A percentile compares a stretch with the other conserved stretches of the same genome.
phyloP scores from a whole-genome alignment of 2,329 filamentous ascomycete genomes.

The Pyricularia grisea region DNA sequence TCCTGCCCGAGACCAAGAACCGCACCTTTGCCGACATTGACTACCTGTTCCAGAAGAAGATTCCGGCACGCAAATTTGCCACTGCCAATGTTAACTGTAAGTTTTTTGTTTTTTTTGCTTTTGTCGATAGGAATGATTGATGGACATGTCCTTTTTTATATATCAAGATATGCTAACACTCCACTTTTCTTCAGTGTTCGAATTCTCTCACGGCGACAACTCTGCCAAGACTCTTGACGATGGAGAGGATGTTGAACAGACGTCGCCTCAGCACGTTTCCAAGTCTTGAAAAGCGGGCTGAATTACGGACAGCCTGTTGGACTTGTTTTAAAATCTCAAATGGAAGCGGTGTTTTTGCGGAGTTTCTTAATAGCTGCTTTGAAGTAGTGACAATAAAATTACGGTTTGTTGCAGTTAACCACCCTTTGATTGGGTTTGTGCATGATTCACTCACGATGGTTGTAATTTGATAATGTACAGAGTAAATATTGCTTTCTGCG shows the following conservation, averaged over 20 bases:
- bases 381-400: no score
- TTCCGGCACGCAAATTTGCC: slow-evolving; percentile 23
- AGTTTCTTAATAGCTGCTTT: no score
- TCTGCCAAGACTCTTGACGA: neutral
- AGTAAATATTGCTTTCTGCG: no score
- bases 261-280: neutral
- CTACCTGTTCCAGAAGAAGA: slow-evolving; percentile 30
- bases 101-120: neutral
- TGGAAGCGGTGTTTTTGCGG: neutral
- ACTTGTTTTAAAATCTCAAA: neutral
- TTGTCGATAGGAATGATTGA: neutral
- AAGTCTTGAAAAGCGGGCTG: neutral
- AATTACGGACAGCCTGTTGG: neutral
- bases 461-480: no score
- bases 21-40: slow-evolving; percentile 38
- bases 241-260: neutral
- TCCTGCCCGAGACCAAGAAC: slow-evolving; percentile 33
- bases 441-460: no score
- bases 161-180: neutral
- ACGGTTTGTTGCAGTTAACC: no score
- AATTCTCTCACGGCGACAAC: neutral
- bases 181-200: neutral
- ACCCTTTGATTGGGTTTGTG: no score
- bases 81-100: neutral
- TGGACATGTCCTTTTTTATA: no score